Conservation (phyloP, 345 rosid species). For the Pistacia vera region DNA sequence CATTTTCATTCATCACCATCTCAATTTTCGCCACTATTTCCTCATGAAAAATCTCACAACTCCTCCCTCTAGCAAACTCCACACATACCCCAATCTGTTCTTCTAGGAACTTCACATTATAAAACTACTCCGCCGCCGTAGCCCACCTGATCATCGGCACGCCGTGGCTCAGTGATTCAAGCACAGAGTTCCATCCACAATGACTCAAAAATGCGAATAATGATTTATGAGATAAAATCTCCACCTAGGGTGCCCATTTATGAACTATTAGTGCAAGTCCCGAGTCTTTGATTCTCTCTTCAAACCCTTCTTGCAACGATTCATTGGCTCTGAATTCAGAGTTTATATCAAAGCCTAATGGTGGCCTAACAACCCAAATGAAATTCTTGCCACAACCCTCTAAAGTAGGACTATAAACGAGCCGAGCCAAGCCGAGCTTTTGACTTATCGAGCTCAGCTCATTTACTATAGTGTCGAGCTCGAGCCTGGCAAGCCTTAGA, state of each 20-base stretch:
- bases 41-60: constrained; percentile 7
- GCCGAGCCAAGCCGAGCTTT: too few relatives aligned
- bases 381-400: too few relatives aligned
- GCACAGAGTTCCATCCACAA: constrained; percentile 40
- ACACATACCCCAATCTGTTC: constrained; percentile 28
- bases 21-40: constrained; percentile 24
- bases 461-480: too few relatives aligned
- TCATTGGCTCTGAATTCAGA: too few relatives aligned
- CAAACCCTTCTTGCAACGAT: too few relatives aligned
- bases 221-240: constrained; percentile 35
- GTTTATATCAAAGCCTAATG: too few relatives aligned
- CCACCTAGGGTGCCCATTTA: constrained; percentile 41
- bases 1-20: constrained; percentile 28
- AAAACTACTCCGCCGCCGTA: constrained; percentile 26
- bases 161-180: constrained; percentile 30
- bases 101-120: constrained; percentile 28
- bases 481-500: too few relatives aligned
- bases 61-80: constrained; percentile 29
- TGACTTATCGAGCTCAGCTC: too few relatives aligned
- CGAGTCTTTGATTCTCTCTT: too few relatives aligned
- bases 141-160: constrained; percentile 36
- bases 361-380: too few relatives aligned
- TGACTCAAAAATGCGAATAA: constrained; percentile 31
- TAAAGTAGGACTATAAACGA: too few relatives aligned
- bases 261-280: too few relatives aligned